These are phyloP conservation scores for Exsudoporus frostii DNA, from an alignment of 768 basidiomycete species.

Conservation along the genomic window DNA sequence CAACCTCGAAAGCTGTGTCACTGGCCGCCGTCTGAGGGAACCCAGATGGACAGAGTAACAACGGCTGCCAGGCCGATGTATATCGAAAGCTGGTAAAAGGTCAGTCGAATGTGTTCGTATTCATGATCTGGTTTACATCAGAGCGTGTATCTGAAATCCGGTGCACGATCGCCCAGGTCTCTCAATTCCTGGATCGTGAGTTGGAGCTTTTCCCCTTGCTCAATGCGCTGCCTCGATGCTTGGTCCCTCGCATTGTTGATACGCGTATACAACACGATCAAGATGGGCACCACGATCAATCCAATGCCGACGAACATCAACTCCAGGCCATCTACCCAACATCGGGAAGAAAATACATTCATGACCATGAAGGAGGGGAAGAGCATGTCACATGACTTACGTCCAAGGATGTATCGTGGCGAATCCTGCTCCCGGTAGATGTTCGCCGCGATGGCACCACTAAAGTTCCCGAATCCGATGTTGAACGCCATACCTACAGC, in stretches of 20 bases:
- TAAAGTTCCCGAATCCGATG: conserved; percentile 50
- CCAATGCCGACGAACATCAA: conserved; percentile 70
- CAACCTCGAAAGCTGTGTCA: too few relatives aligned
- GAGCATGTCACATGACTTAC: conserved; percentile 36
- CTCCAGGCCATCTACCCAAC: conserved; percentile 50
- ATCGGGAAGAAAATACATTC: neutral
- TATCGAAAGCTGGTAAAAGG: neutral
- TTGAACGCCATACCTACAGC: conserved; percentile 65
- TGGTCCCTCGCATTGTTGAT: conserved; percentile 55
- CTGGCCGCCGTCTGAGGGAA: too few relatives aligned
- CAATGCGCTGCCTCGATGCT: conserved; percentile 3
- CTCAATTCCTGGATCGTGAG: conserved; percentile 20
- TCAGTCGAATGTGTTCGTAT: too few relatives aligned
- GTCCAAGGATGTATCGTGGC: conserved; percentile 60
- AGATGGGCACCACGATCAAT: conserved; percentile 47
- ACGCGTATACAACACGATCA: conserved; percentile 46
- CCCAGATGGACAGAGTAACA: too few relatives aligned
- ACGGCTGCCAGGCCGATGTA: too few relatives aligned
- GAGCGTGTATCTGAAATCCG: conserved; percentile 58
- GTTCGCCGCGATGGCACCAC: conserved; percentile 61
- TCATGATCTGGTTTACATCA: conserved; percentile 20
- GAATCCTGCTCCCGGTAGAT: conserved; percentile 58
- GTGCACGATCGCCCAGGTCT: conserved; percentile 57
- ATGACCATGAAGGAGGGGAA: neutral
- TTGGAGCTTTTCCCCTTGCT: conserved; percentile 18